These are phyloP conservation scores for Penicillium sp. DNA, from an alignment of 2,329 filamentous ascomycete species.

Conservation along the genomic window DNA sequence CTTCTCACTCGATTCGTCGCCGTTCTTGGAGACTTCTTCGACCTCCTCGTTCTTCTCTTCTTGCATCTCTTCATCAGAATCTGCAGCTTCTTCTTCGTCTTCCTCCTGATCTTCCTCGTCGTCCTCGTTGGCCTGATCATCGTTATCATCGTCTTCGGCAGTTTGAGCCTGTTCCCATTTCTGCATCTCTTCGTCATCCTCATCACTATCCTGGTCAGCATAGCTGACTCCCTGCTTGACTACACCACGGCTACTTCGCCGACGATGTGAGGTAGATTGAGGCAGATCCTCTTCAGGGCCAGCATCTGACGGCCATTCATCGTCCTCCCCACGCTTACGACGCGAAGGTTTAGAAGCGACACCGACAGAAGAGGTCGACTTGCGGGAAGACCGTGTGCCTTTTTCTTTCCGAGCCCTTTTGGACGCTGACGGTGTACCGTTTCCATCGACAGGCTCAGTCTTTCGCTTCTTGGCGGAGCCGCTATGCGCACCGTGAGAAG, in stretches of 20 bases:
- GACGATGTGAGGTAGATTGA: conserved; percentile 27
- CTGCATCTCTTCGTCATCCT: conserved; percentile 40
- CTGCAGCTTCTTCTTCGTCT: conserved; percentile 18
- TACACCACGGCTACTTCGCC: conserved; percentile 36
- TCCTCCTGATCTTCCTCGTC: conserved; percentile 20
- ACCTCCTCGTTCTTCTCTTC: conserved; percentile 22
- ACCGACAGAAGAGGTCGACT: conserved; percentile 26
- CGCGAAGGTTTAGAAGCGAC: conserved; percentile 28
- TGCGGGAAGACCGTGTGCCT: conserved; percentile 23
- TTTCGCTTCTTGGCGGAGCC: conserved; percentile 38
- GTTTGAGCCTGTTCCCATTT: conserved; percentile 29
- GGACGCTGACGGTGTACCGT: conserved; percentile 17
- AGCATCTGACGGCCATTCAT: conserved; percentile 39
- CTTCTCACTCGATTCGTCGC: conserved; percentile 15
- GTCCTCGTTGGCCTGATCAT: conserved; percentile 17
- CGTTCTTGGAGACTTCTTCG: conserved; percentile 14
- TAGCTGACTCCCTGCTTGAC: conserved; percentile 37
- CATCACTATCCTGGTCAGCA: conserved; percentile 41
- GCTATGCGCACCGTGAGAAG: conserved; percentile 18
- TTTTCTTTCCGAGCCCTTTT: conserved; percentile 33
- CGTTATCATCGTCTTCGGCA: conserved; percentile 17
- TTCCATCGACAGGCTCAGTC: conserved; percentile 28
- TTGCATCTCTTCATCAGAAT: conserved; percentile 23
- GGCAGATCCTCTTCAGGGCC: conserved; percentile 35
- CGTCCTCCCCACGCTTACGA: conserved; percentile 34